These are phyloP conservation scores for Termitomyces sp. DNA, from an alignment of 768 basidiomycete species.

Conservation along the genomic window DNA sequence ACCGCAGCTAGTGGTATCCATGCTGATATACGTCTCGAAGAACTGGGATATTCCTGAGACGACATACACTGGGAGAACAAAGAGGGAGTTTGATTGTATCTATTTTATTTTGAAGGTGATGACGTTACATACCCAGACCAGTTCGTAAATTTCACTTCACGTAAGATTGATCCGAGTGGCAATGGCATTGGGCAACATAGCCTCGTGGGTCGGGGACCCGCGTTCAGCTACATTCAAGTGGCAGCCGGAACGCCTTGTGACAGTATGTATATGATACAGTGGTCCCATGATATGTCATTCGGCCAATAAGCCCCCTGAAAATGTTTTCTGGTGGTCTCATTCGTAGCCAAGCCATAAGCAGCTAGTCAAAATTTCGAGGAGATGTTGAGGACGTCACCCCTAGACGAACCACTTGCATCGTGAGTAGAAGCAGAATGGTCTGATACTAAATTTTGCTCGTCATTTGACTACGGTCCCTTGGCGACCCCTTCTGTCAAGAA, in stretches of 20 bases:
- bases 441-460: not conserved
- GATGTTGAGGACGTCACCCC: not conserved
- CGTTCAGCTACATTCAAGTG: not conserved
- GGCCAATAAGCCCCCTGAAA: too few relatives aligned
- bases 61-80: slow-evolving; percentile 1
- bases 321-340: not conserved
- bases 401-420: too few relatives aligned
- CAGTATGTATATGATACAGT: not conserved
- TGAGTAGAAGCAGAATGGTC: not conserved
- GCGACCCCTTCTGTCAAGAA: not conserved
- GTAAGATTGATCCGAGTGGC: too few relatives aligned
- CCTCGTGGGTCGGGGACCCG: not conserved
- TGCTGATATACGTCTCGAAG: slow-evolving; percentile 11
- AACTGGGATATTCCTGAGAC: not conserved
- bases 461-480: not conserved
- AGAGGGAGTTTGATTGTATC: not conserved
- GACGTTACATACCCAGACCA: too few relatives aligned
- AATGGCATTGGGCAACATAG: too few relatives aligned
- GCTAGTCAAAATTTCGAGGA: not conserved
- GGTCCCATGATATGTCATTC: too few relatives aligned
- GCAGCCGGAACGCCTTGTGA: not conserved
- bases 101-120: slow-evolving; percentile 6
- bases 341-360: not conserved
- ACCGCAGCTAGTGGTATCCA: slow-evolving; percentile 19
- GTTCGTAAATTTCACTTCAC: too few relatives aligned